Evolutionary conservation across 2,329 filamentous ascomycete species (phyloP).

Genomic region (Microdochium nivale): DNA sequence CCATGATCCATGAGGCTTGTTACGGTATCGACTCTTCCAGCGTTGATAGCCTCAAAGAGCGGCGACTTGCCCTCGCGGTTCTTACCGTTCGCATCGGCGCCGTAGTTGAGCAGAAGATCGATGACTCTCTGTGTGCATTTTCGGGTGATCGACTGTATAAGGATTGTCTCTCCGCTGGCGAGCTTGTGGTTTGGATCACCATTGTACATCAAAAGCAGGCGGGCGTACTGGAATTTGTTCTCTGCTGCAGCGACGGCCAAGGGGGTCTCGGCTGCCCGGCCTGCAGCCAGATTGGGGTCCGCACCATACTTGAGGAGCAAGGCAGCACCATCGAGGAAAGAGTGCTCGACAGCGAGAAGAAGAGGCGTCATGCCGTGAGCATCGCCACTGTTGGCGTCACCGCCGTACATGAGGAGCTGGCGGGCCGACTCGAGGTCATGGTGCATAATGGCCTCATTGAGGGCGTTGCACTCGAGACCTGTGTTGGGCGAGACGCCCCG

Average conservation of each 20-base stretch:
- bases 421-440: constrained; percentile 45
- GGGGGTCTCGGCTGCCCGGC: constrained; percentile 44
- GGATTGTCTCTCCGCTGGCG: constrained; percentile 48
- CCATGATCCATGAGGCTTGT: constrained; percentile 43
- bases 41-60: constrained; percentile 40
- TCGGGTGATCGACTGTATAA: constrained; percentile 53
- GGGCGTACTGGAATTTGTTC: constrained; percentile 46
- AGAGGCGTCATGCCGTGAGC: constrained; percentile 42
- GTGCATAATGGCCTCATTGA: constrained; percentile 43
- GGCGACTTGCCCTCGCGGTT: constrained; percentile 39
- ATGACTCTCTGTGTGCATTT: constrained; percentile 44
- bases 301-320: constrained; percentile 57
- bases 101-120: constrained; percentile 36
- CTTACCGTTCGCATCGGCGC: constrained; percentile 43
- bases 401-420: constrained; percentile 47
- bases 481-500: constrained; percentile 45
- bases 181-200: constrained; percentile 47
- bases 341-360: constrained; percentile 38
- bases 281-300: constrained; percentile 43
- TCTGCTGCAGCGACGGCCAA: constrained; percentile 40
- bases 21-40: constrained; percentile 35
- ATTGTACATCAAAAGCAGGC: constrained; percentile 53
- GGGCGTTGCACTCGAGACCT: constrained; percentile 33
- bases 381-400: constrained; percentile 44
- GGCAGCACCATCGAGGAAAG: constrained; percentile 47